Percentiles rank a stretch among this genome's conserved stretches.
Evolutionary conservation across 768 basidiomycete genomes (phyloP).

Genomic region (Calvatia gigantea): DNA sequence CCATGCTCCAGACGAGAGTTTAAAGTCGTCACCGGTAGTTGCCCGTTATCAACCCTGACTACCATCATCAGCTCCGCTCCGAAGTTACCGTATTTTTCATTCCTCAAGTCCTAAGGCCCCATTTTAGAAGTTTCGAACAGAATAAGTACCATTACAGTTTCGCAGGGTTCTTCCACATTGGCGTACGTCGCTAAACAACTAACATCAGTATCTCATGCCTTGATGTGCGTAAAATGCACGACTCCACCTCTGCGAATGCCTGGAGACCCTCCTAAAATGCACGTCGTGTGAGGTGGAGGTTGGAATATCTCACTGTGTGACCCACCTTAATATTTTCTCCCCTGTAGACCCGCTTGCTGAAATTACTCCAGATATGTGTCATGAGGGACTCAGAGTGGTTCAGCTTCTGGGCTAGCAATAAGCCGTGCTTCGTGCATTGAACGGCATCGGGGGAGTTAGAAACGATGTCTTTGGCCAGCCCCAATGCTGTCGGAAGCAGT

Average conservation of each 20-base stretch:
- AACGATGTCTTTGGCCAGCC: slow-evolving; percentile 54
- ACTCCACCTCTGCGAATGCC: slow-evolving; percentile 62
- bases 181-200: slow-evolving; percentile 13
- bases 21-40: no score
- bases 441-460: slow-evolving; percentile 78
- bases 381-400: slow-evolving; percentile 48
- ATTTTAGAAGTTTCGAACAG: slow-evolving; percentile 3
- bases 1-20: background rate
- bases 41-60: background rate
- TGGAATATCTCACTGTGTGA: background rate
- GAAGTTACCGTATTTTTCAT: background rate
- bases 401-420: slow-evolving; percentile 53
- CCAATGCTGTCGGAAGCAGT: slow-evolving; percentile 60
- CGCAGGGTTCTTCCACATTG: slow-evolving; percentile 16
- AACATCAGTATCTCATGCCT: background rate
- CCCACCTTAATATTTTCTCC: slow-evolving; percentile 71
- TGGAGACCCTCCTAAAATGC: slow-evolving; percentile 58
- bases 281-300: background rate
- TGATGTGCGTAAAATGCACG: slow-evolving; percentile 1
- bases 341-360: slow-evolving; percentile 50
- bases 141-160: slow-evolving; percentile 17
- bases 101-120: background rate
- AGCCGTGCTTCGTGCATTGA: slow-evolving; percentile 68
- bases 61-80: background rate
- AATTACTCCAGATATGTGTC: slow-evolving; percentile 40